Evolutionary conservation across 495 filamentous ascomycete species (phyloP).

Genomic region (Pseudoneurospora amorphoporcata): DNA sequence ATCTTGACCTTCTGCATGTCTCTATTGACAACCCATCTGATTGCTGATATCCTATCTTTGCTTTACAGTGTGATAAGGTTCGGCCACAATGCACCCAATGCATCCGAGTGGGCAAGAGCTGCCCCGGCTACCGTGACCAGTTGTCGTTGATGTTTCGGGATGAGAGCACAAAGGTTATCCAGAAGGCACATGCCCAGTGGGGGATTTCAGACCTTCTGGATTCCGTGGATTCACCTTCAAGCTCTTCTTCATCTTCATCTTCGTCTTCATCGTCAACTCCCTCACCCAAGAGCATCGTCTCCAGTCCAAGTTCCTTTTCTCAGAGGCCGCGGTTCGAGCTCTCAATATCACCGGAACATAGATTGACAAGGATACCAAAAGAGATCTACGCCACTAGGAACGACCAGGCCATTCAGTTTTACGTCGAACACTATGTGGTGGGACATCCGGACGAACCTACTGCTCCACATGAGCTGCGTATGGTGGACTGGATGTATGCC

Average conservation of each 20-base stretch:
- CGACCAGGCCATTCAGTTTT: slow-evolving; percentile 37
- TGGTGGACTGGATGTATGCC: slow-evolving; percentile 16
- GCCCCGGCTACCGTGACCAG: slow-evolving; percentile 60
- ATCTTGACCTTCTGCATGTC: neutral
- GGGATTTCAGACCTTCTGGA: slow-evolving; percentile 17
- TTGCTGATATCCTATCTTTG: neutral
- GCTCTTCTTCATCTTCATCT: slow-evolving; percentile 19
- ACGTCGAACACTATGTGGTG: slow-evolving; percentile 36
- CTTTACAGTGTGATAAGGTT: slow-evolving; percentile 51
- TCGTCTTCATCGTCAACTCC: slow-evolving; percentile 2
- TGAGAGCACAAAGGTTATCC: slow-evolving; percentile 57
- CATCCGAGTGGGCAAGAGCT: slow-evolving; percentile 42
- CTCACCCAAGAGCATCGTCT: slow-evolving; percentile 4
- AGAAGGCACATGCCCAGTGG: slow-evolving; percentile 49
- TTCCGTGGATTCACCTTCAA: slow-evolving; percentile 11
- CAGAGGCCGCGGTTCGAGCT: slow-evolving; percentile 1
- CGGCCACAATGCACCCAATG: slow-evolving; percentile 59
- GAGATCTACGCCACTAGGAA: slow-evolving; percentile 20
- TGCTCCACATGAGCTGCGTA: slow-evolving; percentile 18
- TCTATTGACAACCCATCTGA: neutral
- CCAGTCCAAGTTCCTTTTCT: slow-evolving; percentile 2
- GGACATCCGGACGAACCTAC: slow-evolving; percentile 37
- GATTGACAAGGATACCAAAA: neutral
- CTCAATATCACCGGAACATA: slow-evolving; percentile 1
- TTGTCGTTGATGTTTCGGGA: slow-evolving; percentile 62